Evolutionary conservation across 352 stramenopile genomes (phyloP).

Genomic region (Salisapilia sapeloensis): DNA sequence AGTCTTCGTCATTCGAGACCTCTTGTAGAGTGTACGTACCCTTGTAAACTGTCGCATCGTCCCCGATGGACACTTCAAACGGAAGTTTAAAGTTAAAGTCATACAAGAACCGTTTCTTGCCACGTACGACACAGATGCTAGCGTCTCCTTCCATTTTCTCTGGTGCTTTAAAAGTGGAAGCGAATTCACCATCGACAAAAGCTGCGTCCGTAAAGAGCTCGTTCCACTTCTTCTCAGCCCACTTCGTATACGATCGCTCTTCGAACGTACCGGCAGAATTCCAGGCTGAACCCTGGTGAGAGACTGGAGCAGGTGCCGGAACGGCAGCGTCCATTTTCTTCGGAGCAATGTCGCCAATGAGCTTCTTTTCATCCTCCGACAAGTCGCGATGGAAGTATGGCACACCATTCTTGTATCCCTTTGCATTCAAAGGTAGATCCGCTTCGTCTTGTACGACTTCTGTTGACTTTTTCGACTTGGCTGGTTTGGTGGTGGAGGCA

Average conservation of each 20-base stretch:
- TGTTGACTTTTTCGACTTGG: slow-evolving; percentile 10
- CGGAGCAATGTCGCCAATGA: slow-evolving; percentile 92
- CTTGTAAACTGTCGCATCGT: slow-evolving; percentile 23
- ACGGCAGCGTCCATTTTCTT: slow-evolving; percentile 57
- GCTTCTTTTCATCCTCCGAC: slow-evolving; percentile 87
- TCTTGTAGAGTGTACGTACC: slow-evolving; percentile 63
- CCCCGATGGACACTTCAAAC: slow-evolving; percentile 40
- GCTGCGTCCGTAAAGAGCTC: slow-evolving; percentile 24
- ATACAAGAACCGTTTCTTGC: slow-evolving; percentile 80
- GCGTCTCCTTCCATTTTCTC: slow-evolving; percentile 68
- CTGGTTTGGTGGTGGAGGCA: slow-evolving; percentile 5
- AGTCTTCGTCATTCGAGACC: slow-evolving; percentile 78
- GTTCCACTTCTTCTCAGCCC: slow-evolving; percentile 53
- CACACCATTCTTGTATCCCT: slow-evolving; percentile 72
- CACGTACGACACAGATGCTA: slow-evolving; percentile 77
- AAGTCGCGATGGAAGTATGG: slow-evolving; percentile 97
- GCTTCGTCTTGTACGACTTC: slow-evolving; percentile 53
- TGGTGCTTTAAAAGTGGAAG: slow-evolving; percentile 27
- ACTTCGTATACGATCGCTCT: slow-evolving; percentile 75
- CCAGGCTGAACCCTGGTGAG: slow-evolving; percentile 79
- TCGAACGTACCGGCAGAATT: slow-evolving; percentile 88
- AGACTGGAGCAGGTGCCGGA: slow-evolving; percentile 5
- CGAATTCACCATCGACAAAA: slow-evolving; percentile 20
- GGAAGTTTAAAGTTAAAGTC: slow-evolving; percentile 71
- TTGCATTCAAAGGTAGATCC: slow-evolving; percentile 34